Conservation (phyloP, 2,329 filamentous ascomycete genomes). For the Lachnellula occidentalis region DNA sequence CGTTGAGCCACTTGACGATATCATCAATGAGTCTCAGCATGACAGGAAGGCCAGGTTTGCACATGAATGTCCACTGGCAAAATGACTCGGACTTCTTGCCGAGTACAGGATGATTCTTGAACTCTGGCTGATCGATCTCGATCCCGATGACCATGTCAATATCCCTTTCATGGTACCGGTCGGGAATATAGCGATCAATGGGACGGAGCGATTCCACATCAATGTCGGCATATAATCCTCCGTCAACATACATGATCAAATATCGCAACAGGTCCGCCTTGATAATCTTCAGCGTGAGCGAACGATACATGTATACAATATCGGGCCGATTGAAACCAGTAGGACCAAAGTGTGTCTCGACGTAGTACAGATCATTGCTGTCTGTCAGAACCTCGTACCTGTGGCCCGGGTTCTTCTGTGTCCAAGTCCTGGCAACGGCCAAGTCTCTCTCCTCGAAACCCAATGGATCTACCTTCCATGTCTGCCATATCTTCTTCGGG, state of each 20-base stretch:
- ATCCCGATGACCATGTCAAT: slow-evolving; percentile 66
- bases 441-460: slow-evolving; percentile 60
- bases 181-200: slow-evolving; percentile 54
- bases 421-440: slow-evolving; percentile 57
- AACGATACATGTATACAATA: slow-evolving; percentile 56
- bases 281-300: slow-evolving; percentile 58
- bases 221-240: slow-evolving; percentile 52
- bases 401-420: slow-evolving; percentile 58
- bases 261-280: slow-evolving; percentile 63
- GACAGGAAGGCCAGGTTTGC: slow-evolving; percentile 60
- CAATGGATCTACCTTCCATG: slow-evolving; percentile 66
- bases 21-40: slow-evolving; percentile 65
- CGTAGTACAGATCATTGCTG: slow-evolving; percentile 59
- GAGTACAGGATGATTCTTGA: slow-evolving; percentile 56
- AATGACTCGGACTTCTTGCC: slow-evolving; percentile 65
- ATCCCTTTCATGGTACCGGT: slow-evolving; percentile 56
- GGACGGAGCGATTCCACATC: slow-evolving; percentile 52
- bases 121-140: slow-evolving; percentile 66
- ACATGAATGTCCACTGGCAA: slow-evolving; percentile 72
- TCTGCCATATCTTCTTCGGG: slow-evolving; percentile 70
- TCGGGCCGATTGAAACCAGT: slow-evolving; percentile 61
- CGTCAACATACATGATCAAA: slow-evolving; percentile 57
- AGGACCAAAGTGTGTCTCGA: slow-evolving; percentile 62
- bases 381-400: slow-evolving; percentile 50
- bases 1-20: slow-evolving; percentile 61